phyloP scores from a whole-genome alignment of 2,329 filamentous ascomycete species.

The Nemania sp. region DNA sequence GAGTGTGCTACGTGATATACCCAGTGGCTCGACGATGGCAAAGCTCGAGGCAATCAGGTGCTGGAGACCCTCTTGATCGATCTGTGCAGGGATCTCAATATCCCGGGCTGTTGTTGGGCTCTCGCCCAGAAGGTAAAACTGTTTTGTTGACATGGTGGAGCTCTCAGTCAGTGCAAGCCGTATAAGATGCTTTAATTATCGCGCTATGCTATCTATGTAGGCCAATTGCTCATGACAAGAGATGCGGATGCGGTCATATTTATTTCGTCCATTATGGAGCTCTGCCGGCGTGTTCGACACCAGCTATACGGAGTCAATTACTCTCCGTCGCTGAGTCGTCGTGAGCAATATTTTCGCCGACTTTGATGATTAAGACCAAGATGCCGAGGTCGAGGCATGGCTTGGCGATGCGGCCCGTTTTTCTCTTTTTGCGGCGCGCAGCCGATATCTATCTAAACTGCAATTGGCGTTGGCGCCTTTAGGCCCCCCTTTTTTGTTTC shows the following conservation, averaged over 20 bases:
- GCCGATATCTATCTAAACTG: too few relatives aligned
- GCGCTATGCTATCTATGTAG: neutral
- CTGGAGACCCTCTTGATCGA: constrained; percentile 45
- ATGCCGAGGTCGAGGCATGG: too few relatives aligned
- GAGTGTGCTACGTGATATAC: constrained; percentile 33
- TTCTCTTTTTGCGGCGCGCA: too few relatives aligned
- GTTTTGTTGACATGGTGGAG: constrained; percentile 43
- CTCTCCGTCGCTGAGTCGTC: too few relatives aligned
- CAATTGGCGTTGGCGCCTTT: too few relatives aligned
- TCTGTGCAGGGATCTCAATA: constrained; percentile 44
- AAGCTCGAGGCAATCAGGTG: constrained; percentile 49
- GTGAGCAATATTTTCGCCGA: neutral
- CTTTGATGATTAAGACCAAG: too few relatives aligned
- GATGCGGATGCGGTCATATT: constrained; percentile 9
- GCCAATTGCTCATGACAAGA: constrained; percentile 1
- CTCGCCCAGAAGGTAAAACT: constrained; percentile 51
- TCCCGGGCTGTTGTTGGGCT: constrained; percentile 43
- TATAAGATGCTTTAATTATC: neutral
- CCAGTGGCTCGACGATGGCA: constrained; percentile 48
- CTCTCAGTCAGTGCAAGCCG: neutral
- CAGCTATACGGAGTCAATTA: neutral
- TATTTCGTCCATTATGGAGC: constrained; percentile 10
- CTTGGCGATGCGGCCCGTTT: too few relatives aligned
- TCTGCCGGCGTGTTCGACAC: neutral
- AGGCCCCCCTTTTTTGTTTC: too few relatives aligned